Evolutionary conservation across 805 yeast genomes (phyloP), one percentile per base, ranked within the genome.

Genomic region (Spathaspora boniae): DNA sequence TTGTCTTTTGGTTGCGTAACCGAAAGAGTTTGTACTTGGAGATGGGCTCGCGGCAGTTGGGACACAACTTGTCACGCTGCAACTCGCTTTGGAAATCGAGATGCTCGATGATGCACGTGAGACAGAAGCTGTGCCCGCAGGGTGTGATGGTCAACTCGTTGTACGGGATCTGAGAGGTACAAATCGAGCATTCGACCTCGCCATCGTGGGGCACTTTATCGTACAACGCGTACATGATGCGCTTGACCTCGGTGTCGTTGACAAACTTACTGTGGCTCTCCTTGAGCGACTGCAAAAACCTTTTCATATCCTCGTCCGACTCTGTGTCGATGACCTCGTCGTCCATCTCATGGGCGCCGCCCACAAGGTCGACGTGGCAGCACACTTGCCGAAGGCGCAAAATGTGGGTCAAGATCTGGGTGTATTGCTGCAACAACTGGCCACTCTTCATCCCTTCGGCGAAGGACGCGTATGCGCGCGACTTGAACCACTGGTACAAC

Each of bases 371-470:
- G 12, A 82, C 71, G 54, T 91, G 96, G 51, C 96, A 87, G 54
- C 97, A 91, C 0, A 83, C 74, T 54, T 91, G 98, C 40, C 98
- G 70, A 25, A 91, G 66, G 37, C 98, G 68, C 43, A 91, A 58
- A 35, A 91, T 82, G 52, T 86, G 93, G 2, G 93, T 82, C 45
- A 91, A 63, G 46, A 91, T 86, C 19, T 84, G 78, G 2, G 93
- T 77, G 54, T 86, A 91, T 37, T 75, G 76, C 43, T 76, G 79
- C 45, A 85, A 54, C n/a, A 84, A 60, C 40, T 80, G 75, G 4
- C 96, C 96, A 3, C 71, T 63, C 24, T 65, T 72, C 43, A 82
- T 46, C 26, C 82, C 82, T 31, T 72, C 78, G 26, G 62, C 64
- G 38, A 82, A 82, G 6, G 86, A 70, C 9, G 61, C 61, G 42